Evolutionary conservation across 257 asterid genomes (phyloP).

Genomic region (Lantana camara): DNA sequence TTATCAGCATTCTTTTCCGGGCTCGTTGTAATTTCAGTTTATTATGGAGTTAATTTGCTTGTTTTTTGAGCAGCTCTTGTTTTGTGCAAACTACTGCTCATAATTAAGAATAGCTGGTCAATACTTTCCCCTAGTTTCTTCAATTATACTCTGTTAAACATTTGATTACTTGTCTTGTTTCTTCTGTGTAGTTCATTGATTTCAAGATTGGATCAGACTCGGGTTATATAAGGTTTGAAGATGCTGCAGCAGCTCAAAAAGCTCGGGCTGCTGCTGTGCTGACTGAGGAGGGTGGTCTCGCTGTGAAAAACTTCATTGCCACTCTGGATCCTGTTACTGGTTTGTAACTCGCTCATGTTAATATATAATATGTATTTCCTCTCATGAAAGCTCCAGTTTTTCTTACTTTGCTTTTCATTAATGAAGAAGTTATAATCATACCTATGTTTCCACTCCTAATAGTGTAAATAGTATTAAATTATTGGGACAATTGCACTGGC

Average conservation of each 20-base stretch:
- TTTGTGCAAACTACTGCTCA: no score
- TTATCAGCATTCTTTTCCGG: background rate
- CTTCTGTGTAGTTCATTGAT: constrained; percentile 67
- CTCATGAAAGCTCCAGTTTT: background rate
- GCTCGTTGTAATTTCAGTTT: background rate
- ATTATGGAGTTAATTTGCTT: background rate
- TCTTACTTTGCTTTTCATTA: no score
- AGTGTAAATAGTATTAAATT: no score
- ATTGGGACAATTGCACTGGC: no score
- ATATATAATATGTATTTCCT: background rate
- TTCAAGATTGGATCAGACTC: constrained; percentile 69
- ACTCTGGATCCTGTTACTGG: constrained; percentile 87
- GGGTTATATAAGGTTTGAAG: constrained; percentile 89
- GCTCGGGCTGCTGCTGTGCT: constrained; percentile 95
- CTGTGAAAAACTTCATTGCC: constrained; percentile 79
- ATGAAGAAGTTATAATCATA: background rate
- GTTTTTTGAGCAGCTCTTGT: background rate
- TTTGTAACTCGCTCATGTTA: constrained; percentile 24
- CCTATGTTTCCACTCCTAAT: background rate
- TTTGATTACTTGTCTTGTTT: constrained; percentile 11
- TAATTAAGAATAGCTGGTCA: background rate
- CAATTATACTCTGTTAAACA: background rate
- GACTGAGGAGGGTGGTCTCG: constrained; percentile 81
- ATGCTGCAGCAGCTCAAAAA: constrained; percentile 71
- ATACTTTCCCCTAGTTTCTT: background rate